These are phyloP conservation scores for Alternaria arborescens DNA, from an alignment of 2,329 filamentous ascomycete species.

Conservation along the genomic window DNA sequence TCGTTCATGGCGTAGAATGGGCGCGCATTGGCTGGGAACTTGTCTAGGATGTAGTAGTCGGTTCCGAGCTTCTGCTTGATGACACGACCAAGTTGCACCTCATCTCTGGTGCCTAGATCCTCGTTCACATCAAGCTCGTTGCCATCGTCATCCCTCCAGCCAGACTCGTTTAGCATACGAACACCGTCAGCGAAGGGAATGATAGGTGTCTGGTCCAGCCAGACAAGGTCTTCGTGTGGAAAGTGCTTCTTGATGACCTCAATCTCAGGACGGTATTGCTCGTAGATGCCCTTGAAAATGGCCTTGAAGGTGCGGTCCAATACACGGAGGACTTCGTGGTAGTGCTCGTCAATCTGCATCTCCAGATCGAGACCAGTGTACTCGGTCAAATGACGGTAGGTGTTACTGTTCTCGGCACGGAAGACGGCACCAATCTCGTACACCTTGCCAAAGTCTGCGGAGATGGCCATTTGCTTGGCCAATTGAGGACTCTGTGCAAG, in stretches of 20 bases:
- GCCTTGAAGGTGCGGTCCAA: slow-evolving; percentile 83
- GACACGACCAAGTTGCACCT: slow-evolving; percentile 83
- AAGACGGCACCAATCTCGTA: slow-evolving; percentile 93
- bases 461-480: slow-evolving; percentile 91
- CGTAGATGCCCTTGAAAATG: slow-evolving; percentile 77
- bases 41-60: slow-evolving; percentile 94
- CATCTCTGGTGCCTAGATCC: slow-evolving; percentile 84
- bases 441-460: slow-evolving; percentile 86
- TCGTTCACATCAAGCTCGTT: slow-evolving; percentile 74
- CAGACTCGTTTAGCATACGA: slow-evolving; percentile 79
- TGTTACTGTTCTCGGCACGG: slow-evolving; percentile 94
- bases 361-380: slow-evolving; percentile 93
- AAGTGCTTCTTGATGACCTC: slow-evolving; percentile 83
- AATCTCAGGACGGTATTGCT: slow-evolving; percentile 74
- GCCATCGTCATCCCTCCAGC: slow-evolving; percentile 80
- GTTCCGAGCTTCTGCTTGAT: slow-evolving; percentile 87
- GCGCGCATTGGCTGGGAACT: slow-evolving; percentile 83
- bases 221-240: slow-evolving; percentile 85
- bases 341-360: slow-evolving; percentile 89
- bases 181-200: slow-evolving; percentile 83
- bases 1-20: slow-evolving; percentile 94
- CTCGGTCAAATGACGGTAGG: slow-evolving; percentile 91
- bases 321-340: slow-evolving; percentile 83
- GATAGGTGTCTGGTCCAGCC: slow-evolving; percentile 84
- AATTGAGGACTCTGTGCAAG: slow-evolving; percentile 91